Base-by-base conservation (phyloP, 2,329 filamentous ascomycete species). In the Trichoderma afroharzianum region DNA sequence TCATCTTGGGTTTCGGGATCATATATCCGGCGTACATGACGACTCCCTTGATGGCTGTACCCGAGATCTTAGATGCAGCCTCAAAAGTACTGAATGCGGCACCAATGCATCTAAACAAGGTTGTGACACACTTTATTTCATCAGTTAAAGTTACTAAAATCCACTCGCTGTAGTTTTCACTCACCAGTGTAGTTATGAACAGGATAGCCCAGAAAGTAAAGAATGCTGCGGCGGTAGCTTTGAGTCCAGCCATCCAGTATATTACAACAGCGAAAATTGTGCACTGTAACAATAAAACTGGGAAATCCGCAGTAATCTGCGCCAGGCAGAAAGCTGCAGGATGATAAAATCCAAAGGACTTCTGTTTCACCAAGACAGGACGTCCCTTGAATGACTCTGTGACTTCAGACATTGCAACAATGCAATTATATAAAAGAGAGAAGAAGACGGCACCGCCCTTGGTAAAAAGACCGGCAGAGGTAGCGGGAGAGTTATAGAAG, bases 391-490 rank as follows among this genome's bases (percentile, higher is more conserved):
- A 92, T 0, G 88, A 89, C 30, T 88, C 85, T 0, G 86, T 90
- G 1, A 93, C 90, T 78, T 93, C 91, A 2, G 89, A 86, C 84
- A 92, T 88, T 28, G 89, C 2, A 92, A 77, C 7, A 93, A 80
- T 71, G 85, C 83, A 76, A 24, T 91, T 90, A 79, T 87, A 90
- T 0, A 93, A 81, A 0, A 92, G 81, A 0, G 89, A 82, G 67
- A 92, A 86, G 82, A 92, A 93, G 6, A 91, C 80, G 0, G 89
- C 86, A 66, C 90, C 91, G 0, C 85, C 85, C 75, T 91, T 91
- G 75, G 87, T 77, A 77, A 92, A 92, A 0, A 93, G 79, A 11
- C 90, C 90, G 1, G 80, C 83, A 0, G 88, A 88, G 66, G 85
- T 88, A 32, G 81, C 72, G 0, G 89, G 85, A 0, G 90, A 87